Percentiles rank a stretch among this genome's conserved stretches.
phyloP scores from a whole-genome alignment of 192 early-diverging fungal genomes.

The Endogone sp. region DNA sequence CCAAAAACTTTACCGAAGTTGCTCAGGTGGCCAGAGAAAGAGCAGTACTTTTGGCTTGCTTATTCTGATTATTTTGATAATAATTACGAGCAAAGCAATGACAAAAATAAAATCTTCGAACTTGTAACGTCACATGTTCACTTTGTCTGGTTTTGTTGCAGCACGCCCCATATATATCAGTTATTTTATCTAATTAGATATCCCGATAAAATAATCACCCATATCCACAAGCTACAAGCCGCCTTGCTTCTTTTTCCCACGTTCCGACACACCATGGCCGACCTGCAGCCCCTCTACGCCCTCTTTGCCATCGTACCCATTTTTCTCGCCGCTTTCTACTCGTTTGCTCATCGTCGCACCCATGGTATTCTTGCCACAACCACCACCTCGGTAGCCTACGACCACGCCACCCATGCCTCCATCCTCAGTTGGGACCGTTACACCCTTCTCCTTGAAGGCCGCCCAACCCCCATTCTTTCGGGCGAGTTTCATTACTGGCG shows the following conservation, averaged over 20 bases:
- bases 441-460: constrained; percentile 64
- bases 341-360: constrained; percentile 21
- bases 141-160: no score
- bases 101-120: no score
- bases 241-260: background rate
- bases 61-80: no score
- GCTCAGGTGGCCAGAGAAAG: no score
- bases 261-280: background rate
- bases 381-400: constrained; percentile 32
- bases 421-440: constrained; percentile 67
- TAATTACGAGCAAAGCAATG: no score
- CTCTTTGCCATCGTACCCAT: constrained; percentile 24
- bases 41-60: no score
- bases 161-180: no score
- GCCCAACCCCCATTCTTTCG: constrained; percentile 57
- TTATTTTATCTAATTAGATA: no score
- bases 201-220: no score
- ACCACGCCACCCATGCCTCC: constrained; percentile 31
- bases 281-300: constrained; percentile 6
- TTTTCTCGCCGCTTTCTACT: constrained; percentile 10
- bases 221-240: no score
- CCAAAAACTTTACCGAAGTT: no score
- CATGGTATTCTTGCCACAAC: constrained; percentile 33
- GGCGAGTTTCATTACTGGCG: constrained; percentile 92
- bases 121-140: no score